Evolutionary conservation across 768 basidiomycete genomes (phyloP).

Genomic region (Leccinum incarnatum): DNA sequence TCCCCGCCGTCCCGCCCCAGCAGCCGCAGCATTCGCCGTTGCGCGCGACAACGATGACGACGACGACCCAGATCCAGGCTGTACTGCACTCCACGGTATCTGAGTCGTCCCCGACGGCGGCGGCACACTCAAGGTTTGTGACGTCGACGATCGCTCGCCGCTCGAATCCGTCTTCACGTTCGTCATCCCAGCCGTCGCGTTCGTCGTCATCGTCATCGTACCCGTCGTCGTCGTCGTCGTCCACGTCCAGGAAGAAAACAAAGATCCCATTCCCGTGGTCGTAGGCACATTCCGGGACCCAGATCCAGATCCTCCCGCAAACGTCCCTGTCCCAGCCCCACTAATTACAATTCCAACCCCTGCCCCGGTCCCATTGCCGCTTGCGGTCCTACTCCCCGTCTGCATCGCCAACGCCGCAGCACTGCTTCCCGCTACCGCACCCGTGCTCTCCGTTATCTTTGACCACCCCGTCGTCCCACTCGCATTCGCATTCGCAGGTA

Average conservation of each 20-base stretch:
- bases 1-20: constrained; percentile 11
- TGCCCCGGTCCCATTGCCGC: neutral
- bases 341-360: neutral
- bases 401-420: constrained; percentile 5
- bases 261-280: constrained; percentile 3
- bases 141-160: neutral
- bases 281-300: constrained; percentile 1
- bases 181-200: neutral
- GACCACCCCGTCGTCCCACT: constrained; percentile 2
- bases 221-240: constrained; percentile 1
- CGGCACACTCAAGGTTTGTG: constrained; percentile 4
- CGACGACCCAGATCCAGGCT: neutral
- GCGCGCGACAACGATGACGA: constrained; percentile 5
- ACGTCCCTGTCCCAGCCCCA: neutral
- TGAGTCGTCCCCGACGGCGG: constrained; percentile 10
- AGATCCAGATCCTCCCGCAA: constrained; percentile 1
- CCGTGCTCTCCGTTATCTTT: neutral
- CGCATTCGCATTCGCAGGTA: constrained; percentile 21
- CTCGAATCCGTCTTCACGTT: neutral
- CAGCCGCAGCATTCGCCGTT: constrained; percentile 12
- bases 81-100: neutral
- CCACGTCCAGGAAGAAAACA: neutral
- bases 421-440: neutral
- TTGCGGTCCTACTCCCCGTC: constrained; percentile 2
- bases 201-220: neutral